Percentiles rank a stretch among this genome's conserved stretches.
These are phyloP conservation scores for Omphalea diandra DNA, from an alignment of 441 rosid species.

Conservation along the genomic window DNA sequence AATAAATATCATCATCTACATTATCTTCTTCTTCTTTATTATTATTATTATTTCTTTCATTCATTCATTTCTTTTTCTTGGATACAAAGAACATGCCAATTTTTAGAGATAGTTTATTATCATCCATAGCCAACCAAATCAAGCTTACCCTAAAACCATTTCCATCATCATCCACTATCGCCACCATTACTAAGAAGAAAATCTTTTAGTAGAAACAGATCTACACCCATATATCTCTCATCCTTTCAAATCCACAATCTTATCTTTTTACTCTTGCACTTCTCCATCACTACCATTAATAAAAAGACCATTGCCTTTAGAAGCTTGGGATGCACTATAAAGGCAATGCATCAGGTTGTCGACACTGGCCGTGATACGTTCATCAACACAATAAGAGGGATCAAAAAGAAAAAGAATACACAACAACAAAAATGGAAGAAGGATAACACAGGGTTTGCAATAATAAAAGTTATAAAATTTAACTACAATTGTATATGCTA, in stretches of 20 bases:
- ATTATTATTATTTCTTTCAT: background rate
- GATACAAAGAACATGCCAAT: slow-evolving; percentile 40
- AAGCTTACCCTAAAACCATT: slow-evolving; percentile 45
- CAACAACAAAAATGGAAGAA: slow-evolving; percentile 40
- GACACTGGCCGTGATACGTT: slow-evolving; percentile 68
- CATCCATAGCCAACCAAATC: slow-evolving; percentile 46
- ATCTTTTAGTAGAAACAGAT: slow-evolving; percentile 19
- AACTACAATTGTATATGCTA: too few species aligned
- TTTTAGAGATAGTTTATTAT: slow-evolving; percentile 35
- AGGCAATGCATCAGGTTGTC: slow-evolving; percentile 77
- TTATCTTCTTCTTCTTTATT: too few species aligned
- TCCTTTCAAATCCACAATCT: slow-evolving; percentile 43
- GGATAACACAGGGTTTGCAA: slow-evolving; percentile 30
- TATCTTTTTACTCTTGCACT: slow-evolving; percentile 29
- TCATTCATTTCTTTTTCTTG: slow-evolving; percentile 9
- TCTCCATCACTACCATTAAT: slow-evolving; percentile 28
- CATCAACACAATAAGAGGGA: slow-evolving; percentile 75
- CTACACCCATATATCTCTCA: slow-evolving; percentile 43
- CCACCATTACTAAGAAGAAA: slow-evolving; percentile 20
- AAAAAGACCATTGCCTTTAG: slow-evolving; percentile 59
- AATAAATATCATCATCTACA: too few species aligned
- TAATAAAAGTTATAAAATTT: too few species aligned
- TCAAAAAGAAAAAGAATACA: slow-evolving; percentile 46
- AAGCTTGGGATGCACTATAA: slow-evolving; percentile 72
- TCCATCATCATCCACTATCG: slow-evolving; percentile 17